Base-by-base conservation (phyloP, 345 rosid species). In the Pistacia integerrima region DNA sequence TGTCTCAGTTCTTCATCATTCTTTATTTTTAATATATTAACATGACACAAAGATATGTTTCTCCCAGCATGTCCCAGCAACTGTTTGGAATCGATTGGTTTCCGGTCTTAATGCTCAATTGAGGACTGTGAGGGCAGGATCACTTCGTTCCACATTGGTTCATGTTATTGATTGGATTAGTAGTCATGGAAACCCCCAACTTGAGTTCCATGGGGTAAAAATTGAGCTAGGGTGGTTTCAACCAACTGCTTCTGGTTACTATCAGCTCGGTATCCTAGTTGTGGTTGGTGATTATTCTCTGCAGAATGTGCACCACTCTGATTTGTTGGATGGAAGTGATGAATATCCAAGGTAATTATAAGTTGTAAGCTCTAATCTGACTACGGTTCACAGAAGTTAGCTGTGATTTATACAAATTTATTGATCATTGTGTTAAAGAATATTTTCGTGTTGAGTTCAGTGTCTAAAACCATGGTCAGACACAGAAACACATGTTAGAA, bases 161-260 rank as follows among this genome's bases (percentile, higher is more conserved):
- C 97, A 94, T 70, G 91, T 93, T 48, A 85, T 96, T 82, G 80
- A 87, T 81, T 96, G 99, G 98, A 83, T 93, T 75, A 85, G 75
- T 49, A 96, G 93, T 82, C 98, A 96, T 82, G 97, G 90, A 77
- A 96, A 91, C 79, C 93, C 97, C 63, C 98, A 93, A 76, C 92
- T 96, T 75, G 97, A 92, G 76, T 91, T 95, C 74, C 99, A 93
- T 67, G 92, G 96, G 46, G 97, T 90, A 66, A 88, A 89, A 87
- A 79, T 92, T 76, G 97, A 91, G 83, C 87, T 92, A 28, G 98
- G 98, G 64, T 96, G 99, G 99, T 96, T 96, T 85, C 99, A 96
- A 84, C 94, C 97, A 54, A 92, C 98, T 77, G 96, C 99, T 76
- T 96, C 98, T 73, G 98, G 98, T 78, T 93, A 93, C 84, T 96